A percentile compares a stretch with the other conserved stretches of the same genome.
Evolutionary conservation across 495 filamentous ascomycete species (phyloP).

Genomic region (Annulohypoxylon maeteangense): DNA sequence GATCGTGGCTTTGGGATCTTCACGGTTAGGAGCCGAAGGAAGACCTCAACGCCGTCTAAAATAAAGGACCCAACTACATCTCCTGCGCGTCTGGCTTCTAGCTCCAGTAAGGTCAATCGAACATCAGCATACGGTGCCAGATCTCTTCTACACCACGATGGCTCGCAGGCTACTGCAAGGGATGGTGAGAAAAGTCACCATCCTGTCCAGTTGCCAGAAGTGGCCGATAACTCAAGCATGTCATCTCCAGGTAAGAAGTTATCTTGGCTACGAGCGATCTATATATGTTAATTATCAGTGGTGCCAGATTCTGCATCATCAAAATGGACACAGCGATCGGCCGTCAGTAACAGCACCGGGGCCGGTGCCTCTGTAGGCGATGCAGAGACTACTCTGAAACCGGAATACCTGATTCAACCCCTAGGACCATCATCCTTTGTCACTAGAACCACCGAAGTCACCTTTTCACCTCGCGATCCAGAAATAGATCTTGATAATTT

Average conservation of each 20-base stretch:
- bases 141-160: constrained; percentile 37
- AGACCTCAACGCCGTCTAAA: constrained; percentile 35
- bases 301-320: constrained; percentile 55
- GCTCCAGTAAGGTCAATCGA: constrained; percentile 12
- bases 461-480: constrained; percentile 44
- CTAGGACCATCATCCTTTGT: constrained; percentile 53
- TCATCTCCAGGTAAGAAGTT: constrained; percentile 42
- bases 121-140: constrained; percentile 39
- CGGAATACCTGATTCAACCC: constrained; percentile 46
- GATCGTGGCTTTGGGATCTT: constrained; percentile 51
- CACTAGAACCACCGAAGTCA: constrained; percentile 51
- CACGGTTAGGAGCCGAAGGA: constrained; percentile 42
- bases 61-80: constrained; percentile 13
- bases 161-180: constrained; percentile 28
- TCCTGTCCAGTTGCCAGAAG: constrained; percentile 37
- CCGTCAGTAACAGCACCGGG: constrained; percentile 47
- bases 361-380: constrained; percentile 34
- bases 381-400: constrained; percentile 3
- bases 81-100: background rate
- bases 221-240: constrained; percentile 32
- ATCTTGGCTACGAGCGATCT: background rate
- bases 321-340: constrained; percentile 52
- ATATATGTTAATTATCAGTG: constrained; percentile 16
- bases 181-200: constrained; percentile 26
- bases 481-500: constrained; percentile 46